phyloP scores from a whole-genome alignment of 2,329 filamentous ascomycete species.

The Penicillium fuscoglaucum region DNA sequence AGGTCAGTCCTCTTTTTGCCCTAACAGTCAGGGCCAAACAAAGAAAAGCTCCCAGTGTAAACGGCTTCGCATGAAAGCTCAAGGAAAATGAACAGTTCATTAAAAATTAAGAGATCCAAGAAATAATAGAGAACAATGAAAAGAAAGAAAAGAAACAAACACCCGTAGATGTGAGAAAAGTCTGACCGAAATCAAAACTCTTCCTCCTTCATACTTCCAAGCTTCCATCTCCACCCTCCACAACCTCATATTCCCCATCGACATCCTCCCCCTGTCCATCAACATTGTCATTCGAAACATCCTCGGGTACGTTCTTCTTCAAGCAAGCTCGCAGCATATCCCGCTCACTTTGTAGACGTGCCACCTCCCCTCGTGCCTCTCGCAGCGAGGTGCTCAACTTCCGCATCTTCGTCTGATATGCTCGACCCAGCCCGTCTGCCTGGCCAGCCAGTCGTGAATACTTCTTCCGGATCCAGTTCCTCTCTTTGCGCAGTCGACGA shows the following conservation, averaged over 20 bases:
- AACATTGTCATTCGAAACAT: neutral
- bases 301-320: neutral
- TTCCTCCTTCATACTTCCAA: neutral
- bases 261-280: neutral
- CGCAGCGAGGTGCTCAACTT: constrained; percentile 12
- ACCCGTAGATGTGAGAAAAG: too few species aligned
- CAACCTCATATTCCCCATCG: neutral
- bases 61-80: neutral
- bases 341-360: constrained; percentile 2
- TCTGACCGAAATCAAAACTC: neutral
- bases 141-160: neutral
- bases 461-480: constrained; percentile 21
- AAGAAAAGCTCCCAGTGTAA: neutral
- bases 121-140: neutral
- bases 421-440: constrained; percentile 17
- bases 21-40: neutral
- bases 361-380: neutral
- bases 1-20: neutral
- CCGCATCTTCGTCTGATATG: constrained; percentile 17
- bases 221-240: neutral
- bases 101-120: neutral
- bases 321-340: constrained; percentile 2
- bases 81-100: neutral
- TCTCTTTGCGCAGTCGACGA: constrained; percentile 21
- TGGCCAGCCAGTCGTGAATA: constrained; percentile 20